Evolutionary conservation across 148 eudicot genomes (phyloP), one percentile per base, ranked within the genome.

Genomic region (Drosera capensis): DNA sequence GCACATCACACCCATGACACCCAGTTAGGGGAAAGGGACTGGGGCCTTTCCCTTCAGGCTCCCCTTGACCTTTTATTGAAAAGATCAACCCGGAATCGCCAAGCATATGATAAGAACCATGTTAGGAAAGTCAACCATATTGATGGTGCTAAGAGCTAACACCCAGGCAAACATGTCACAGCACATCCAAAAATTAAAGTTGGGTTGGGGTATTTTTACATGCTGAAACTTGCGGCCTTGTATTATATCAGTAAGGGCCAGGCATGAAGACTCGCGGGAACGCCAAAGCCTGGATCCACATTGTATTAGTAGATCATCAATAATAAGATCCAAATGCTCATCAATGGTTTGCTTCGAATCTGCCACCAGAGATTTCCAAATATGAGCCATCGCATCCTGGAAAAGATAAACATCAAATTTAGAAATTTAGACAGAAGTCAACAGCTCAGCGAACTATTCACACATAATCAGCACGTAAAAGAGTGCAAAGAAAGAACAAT

Each of bases 231-330:
- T 80, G 40, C 94, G 92, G 28, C 94, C 97, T 73, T 88, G 97
- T 57, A 84, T 68, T 43, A 83, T 56, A 73, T 88, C 97, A 14
- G 92, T 83, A 54, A 88, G 68, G 57, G 97, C 97, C 58, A 83
- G 94, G 67, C 94, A 88, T 38, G 97, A 88, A 55, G 97, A 73
- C 67, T 88, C 92, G 3, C 97, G 88, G 9, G 97, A 83, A 18
- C 97, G 97, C 97, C 97, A 83, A 50, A 88, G 94, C 72, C 94
- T 68, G 14, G 97, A 83, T 40, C 92, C 97, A 65, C 86, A 77
- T 60, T 88, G 94, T 34, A 43, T 43, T 56, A 88, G 58, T 48
- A 88, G 60, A 73, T 88, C 94, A 44, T 88, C 94, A 23, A 83
- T 50, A 28, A 88, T 81, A 57, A 68, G 64, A 61, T 83, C 94